phyloP scores from a whole-genome alignment of 257 asterid species.

The Galeopsis tetrahit region DNA sequence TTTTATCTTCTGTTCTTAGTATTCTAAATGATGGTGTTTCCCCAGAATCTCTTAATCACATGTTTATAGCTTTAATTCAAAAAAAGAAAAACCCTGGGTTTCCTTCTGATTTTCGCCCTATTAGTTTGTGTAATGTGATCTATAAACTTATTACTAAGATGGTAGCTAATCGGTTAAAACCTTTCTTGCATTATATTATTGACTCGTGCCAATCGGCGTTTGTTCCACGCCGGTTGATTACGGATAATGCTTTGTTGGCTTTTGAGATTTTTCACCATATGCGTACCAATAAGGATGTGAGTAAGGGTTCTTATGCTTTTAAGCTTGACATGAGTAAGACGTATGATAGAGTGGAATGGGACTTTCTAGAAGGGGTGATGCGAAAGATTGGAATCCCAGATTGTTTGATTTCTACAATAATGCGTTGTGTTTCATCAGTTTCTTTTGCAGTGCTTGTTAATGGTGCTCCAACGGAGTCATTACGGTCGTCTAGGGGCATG shows the following conservation, averaged over 20 bases:
- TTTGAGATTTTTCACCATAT: background rate
- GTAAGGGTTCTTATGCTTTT: background rate
- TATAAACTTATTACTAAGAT: background rate
- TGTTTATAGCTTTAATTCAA: background rate
- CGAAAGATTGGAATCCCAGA: background rate
- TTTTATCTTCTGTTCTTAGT: background rate
- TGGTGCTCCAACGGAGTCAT: background rate
- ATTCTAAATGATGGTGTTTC: background rate
- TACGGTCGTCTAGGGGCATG: background rate
- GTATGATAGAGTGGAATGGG: background rate
- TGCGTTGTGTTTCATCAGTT: background rate
- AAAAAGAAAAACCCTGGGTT: background rate
- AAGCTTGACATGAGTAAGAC: background rate
- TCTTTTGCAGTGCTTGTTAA: background rate
- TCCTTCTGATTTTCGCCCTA: background rate
- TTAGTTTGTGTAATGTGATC: background rate
- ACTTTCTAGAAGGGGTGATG: background rate
- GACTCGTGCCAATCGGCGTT: background rate
- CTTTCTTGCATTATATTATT: background rate
- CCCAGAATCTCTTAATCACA: background rate
- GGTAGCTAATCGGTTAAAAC: background rate
- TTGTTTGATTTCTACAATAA: background rate
- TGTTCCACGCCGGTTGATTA: background rate
- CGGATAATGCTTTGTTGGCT: background rate
- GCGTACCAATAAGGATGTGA: background rate